These are phyloP conservation scores for Fonsecaea erecta DNA, from an alignment of 2,329 filamentous ascomycete species.

Conservation along the genomic window DNA sequence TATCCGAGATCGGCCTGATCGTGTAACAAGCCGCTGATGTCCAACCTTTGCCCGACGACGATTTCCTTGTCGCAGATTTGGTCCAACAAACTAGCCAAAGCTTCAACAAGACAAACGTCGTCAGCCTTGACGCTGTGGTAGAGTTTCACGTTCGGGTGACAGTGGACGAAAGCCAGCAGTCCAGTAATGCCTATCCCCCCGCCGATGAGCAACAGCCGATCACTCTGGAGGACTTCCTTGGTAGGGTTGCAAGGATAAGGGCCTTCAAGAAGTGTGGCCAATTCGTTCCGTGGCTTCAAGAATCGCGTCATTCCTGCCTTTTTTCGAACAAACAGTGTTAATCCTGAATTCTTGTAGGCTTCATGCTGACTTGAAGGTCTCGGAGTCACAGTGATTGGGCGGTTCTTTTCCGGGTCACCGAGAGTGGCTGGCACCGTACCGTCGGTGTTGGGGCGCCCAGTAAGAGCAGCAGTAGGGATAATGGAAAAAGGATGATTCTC, in stretches of 20 bases:
- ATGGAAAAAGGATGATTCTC: constrained; percentile 40
- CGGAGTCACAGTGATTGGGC: not conserved
- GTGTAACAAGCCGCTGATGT: constrained; percentile 45
- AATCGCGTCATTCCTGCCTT: constrained; percentile 47
- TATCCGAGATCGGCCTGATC: constrained; percentile 41
- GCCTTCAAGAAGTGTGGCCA: constrained; percentile 49
- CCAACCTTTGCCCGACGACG: constrained; percentile 45
- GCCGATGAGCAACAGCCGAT: constrained; percentile 50
- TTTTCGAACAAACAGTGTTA: constrained; percentile 33
- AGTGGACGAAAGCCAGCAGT: constrained; percentile 44
- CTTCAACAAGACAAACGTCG: constrained; percentile 6
- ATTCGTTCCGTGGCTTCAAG: constrained; percentile 36
- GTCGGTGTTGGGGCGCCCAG: not conserved
- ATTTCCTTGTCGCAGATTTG: constrained; percentile 7
- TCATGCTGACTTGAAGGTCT: not conserved
- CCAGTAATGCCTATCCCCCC: constrained; percentile 58
- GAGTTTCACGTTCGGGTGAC: constrained; percentile 40
- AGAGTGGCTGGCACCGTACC: not conserved
- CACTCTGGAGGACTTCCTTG: constrained; percentile 40
- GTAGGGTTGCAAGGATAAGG: constrained; percentile 45
- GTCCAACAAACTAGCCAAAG: constrained; percentile 34
- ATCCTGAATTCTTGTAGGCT: not conserved
- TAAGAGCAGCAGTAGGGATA: constrained; percentile 40
- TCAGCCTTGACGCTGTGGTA: constrained; percentile 31
- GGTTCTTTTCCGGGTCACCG: not conserved